Conservation (phyloP, 768 basidiomycete genomes). For the Russula foetens region DNA sequence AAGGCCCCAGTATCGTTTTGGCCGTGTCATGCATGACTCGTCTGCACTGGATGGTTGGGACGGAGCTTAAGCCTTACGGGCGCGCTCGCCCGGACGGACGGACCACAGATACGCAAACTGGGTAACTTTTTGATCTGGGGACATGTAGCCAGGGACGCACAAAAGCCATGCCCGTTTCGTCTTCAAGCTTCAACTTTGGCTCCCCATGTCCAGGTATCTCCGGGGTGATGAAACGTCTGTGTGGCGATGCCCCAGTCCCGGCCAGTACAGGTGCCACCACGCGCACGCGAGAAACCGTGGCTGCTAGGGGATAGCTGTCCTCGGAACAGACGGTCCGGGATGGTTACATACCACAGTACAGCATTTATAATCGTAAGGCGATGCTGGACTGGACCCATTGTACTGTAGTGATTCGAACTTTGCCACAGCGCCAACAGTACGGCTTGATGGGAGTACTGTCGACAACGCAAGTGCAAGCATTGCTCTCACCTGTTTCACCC, state of each 20-base stretch:
- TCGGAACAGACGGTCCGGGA: not conserved
- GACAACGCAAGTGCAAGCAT: not conserved
- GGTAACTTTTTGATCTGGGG: not conserved
- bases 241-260: not conserved
- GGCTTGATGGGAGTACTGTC: not conserved
- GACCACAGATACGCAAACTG: not conserved
- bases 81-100: not conserved
- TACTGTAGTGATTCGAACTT: not conserved
- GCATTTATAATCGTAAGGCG: too few species aligned
- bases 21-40: not conserved
- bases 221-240: not conserved
- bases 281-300: too few species aligned
- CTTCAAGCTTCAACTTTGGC: too few species aligned
- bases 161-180: not conserved
- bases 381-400: too few species aligned
- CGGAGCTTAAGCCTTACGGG: not conserved
- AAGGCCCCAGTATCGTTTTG: not conserved
- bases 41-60: not conserved
- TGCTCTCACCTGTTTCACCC: not conserved
- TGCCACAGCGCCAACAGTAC: not conserved
- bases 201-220: not conserved
- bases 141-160: not conserved
- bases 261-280: too few species aligned
- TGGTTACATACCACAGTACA: too few species aligned
- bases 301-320: not conserved